Evolutionary conservation across 495 filamentous ascomycete genomes (phyloP).

Genomic region (Annulohypoxylon bovei): DNA sequence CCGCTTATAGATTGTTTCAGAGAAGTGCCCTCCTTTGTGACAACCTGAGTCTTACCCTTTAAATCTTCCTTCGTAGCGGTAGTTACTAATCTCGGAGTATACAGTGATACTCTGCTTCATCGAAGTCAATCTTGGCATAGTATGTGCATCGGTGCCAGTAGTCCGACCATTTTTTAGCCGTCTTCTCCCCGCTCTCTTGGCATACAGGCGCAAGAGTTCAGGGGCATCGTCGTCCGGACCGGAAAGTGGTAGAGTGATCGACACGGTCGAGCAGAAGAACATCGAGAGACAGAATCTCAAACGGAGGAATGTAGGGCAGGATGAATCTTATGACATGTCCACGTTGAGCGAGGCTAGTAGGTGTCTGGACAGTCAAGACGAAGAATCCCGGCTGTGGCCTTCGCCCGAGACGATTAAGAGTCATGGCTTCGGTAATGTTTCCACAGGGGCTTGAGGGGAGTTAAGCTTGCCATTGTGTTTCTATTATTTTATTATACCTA

Average conservation of each 20-base stretch:
- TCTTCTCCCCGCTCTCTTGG: slow-evolving; percentile 50
- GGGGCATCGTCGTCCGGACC: slow-evolving; percentile 2
- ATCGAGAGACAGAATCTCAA: slow-evolving; percentile 20
- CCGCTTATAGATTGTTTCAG: neutral
- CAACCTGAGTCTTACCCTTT: neutral
- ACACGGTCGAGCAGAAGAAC: slow-evolving; percentile 21
- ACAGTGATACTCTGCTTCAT: slow-evolving; percentile 58
- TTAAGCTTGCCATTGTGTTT: slow-evolving; percentile 1
- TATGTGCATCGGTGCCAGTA: slow-evolving; percentile 61
- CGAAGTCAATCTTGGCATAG: slow-evolving; percentile 61
- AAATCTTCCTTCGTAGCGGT: neutral
- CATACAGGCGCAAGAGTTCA: slow-evolving; percentile 19
- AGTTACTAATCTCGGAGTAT: neutral
- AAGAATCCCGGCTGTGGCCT: slow-evolving; percentile 25
- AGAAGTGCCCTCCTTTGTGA: neutral
- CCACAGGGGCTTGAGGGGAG: neutral
- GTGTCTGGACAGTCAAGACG: slow-evolving; percentile 12
- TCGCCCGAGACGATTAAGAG: neutral
- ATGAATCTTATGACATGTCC: slow-evolving; percentile 27
- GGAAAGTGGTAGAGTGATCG: slow-evolving; percentile 3
- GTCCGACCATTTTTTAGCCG: slow-evolving; percentile 53
- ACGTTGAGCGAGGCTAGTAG: slow-evolving; percentile 1
- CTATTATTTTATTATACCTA: slow-evolving; percentile 7
- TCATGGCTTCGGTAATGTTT: neutral
- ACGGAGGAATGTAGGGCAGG: slow-evolving; percentile 12